phyloP scores from a whole-genome alignment of 106 monocot species.

The Apostasia shenzhenica region DNA sequence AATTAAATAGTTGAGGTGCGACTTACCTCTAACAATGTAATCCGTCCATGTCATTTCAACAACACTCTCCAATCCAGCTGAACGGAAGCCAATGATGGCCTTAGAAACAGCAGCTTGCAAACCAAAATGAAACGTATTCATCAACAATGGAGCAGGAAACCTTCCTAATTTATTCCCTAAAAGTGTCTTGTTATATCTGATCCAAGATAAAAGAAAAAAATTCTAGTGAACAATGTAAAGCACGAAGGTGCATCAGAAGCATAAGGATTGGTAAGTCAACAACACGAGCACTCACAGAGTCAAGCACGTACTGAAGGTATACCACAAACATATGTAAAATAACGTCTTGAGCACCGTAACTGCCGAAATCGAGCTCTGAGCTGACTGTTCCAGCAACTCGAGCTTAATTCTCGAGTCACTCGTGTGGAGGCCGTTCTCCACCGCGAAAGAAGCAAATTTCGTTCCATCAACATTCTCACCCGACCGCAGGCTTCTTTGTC shows the following conservation, averaged over 20 bases:
- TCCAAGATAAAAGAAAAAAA: background rate
- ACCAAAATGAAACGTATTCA: slow-evolving; percentile 77
- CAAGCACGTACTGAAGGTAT: slow-evolving; percentile 81
- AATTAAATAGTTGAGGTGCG: no score
- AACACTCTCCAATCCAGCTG: slow-evolving; percentile 13
- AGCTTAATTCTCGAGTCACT: slow-evolving; percentile 51
- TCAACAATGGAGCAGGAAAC: slow-evolving; percentile 86
- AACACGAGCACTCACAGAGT: slow-evolving; percentile 60
- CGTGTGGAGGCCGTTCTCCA: slow-evolving; percentile 38
- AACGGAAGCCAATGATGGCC: slow-evolving; percentile 29
- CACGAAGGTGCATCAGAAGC: background rate
- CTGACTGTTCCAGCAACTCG: slow-evolving; percentile 26
- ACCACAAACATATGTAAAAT: slow-evolving; percentile 71
- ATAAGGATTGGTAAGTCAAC: background rate
- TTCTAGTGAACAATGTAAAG: background rate
- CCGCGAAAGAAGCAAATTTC: slow-evolving; percentile 19
- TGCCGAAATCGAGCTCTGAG: slow-evolving; percentile 11
- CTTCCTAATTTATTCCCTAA: slow-evolving; percentile 81
- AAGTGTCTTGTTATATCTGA: slow-evolving; percentile 81
- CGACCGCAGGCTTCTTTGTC: slow-evolving; percentile 31
- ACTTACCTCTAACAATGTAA: slow-evolving; percentile 70
- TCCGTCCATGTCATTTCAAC: slow-evolving; percentile 64
- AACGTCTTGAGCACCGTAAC: slow-evolving; percentile 48
- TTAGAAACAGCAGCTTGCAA: slow-evolving; percentile 79
- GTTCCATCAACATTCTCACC: background rate